These are phyloP conservation scores for Torulaspora pretoriensis DNA, from an alignment of 1,139 yeast genomes.

Conservation along the genomic window DNA sequence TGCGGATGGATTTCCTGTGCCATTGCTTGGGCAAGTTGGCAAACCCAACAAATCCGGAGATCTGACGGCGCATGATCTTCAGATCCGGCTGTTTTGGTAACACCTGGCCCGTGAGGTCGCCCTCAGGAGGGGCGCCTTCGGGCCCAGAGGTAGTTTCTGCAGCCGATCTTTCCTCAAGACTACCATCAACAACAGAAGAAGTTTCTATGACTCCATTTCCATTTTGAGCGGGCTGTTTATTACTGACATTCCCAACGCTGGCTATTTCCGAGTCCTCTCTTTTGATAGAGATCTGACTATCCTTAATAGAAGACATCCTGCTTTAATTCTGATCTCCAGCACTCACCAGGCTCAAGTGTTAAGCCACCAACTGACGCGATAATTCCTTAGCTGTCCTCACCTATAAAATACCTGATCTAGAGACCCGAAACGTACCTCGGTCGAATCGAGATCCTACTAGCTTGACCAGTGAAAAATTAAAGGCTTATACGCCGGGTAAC, in stretches of 20 bases:
- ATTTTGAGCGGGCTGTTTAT: slow-evolving; percentile 3
- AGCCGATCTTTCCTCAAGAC: background rate
- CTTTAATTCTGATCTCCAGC: background rate
- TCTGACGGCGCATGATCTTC: slow-evolving; percentile 69
- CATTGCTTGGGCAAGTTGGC: slow-evolving; percentile 98
- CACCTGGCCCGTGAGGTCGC: slow-evolving; percentile 22
- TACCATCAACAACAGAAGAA: slow-evolving; percentile 5
- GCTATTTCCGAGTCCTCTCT: slow-evolving; percentile 14
- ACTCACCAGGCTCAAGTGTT: background rate
- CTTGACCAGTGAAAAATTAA: slow-evolving; percentile 1
- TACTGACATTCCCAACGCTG: slow-evolving; percentile 5
- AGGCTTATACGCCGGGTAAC: background rate
- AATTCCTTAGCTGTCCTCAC: background rate
- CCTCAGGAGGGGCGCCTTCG: background rate
- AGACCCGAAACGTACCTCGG: background rate
- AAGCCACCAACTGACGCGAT: background rate
- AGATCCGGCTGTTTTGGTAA: slow-evolving; percentile 39
- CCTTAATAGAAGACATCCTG: slow-evolving; percentile 11
- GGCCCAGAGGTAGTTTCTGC: background rate
- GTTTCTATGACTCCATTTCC: background rate
- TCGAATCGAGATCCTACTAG: background rate
- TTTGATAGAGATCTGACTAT: slow-evolving; percentile 12
- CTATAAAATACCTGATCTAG: background rate
- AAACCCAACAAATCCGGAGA: slow-evolving; percentile 92
- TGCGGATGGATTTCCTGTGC: slow-evolving; percentile 91